phyloP scores from a whole-genome alignment of 2,329 filamentous ascomycete species.

The Talaromyces sp. region DNA sequence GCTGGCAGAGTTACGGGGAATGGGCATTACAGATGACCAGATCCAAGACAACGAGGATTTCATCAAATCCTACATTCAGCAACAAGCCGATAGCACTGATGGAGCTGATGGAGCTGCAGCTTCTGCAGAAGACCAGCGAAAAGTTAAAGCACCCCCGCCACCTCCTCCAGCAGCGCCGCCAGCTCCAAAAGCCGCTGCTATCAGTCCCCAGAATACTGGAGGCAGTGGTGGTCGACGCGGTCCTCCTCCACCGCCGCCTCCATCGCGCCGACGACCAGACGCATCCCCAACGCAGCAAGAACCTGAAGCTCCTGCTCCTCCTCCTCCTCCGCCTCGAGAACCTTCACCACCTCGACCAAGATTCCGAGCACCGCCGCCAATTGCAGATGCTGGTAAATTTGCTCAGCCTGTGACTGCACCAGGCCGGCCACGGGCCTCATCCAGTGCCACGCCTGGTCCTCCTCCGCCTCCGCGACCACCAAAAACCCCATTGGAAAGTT shows the following conservation, averaged over 20 bases:
- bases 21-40: constrained; percentile 65
- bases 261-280: constrained; percentile 41
- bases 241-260: constrained; percentile 55
- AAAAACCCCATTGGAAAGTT: constrained; percentile 66
- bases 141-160: constrained; percentile 55
- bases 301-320: constrained; percentile 53
- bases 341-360: constrained; percentile 64
- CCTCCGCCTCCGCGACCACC: constrained; percentile 64
- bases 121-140: constrained; percentile 41
- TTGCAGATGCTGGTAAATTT: constrained; percentile 86
- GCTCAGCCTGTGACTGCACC: constrained; percentile 53
- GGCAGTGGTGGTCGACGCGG: constrained; percentile 48
- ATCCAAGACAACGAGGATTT: constrained; percentile 64
- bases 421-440: constrained; percentile 46
- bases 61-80: constrained; percentile 62
- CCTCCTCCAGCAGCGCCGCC: constrained; percentile 51
- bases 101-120: constrained; percentile 37
- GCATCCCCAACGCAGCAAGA: constrained; percentile 32
- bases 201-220: constrained; percentile 60
- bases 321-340: constrained; percentile 59
- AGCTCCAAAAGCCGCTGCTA: constrained; percentile 30
- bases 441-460: constrained; percentile 51
- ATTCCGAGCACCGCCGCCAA: constrained; percentile 80
- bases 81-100: constrained; percentile 48
- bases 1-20: constrained; percentile 55